Conservation (phyloP, 352 stramenopile species). For the Lagenidium sp. region DNA sequence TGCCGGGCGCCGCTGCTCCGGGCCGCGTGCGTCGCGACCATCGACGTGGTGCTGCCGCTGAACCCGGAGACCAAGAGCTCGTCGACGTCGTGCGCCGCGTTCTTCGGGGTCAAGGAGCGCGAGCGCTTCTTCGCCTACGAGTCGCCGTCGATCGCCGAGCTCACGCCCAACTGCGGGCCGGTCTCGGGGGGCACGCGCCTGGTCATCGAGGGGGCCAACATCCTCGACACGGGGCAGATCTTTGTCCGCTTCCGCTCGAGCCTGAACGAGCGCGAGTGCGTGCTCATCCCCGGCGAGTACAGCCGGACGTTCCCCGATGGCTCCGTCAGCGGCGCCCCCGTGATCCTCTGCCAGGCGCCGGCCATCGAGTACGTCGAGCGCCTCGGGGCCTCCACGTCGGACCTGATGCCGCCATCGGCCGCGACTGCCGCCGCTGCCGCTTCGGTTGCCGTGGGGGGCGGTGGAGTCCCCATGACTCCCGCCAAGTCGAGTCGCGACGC, state of each 20-base stretch:
- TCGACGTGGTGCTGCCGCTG: slow-evolving; percentile 41
- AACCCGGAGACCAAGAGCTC: slow-evolving; percentile 9
- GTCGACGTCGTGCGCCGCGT: slow-evolving; percentile 6
- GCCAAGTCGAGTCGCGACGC: background rate
- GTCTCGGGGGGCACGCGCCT: slow-evolving; percentile 39
- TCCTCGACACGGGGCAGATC: slow-evolving; percentile 67
- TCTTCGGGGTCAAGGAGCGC: slow-evolving; percentile 31
- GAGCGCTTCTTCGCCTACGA: slow-evolving; percentile 66
- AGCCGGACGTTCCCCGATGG: slow-evolving; percentile 50
- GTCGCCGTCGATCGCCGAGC: slow-evolving; percentile 49
- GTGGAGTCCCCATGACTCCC: too few relatives aligned
- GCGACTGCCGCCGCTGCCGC: too few relatives aligned
- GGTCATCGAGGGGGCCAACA: slow-evolving; percentile 46
- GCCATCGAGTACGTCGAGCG: slow-evolving; percentile 49
- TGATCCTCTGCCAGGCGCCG: slow-evolving; percentile 55
- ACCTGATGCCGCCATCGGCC: background rate
- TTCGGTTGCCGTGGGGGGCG: too few relatives aligned
- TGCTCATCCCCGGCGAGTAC: slow-evolving; percentile 43
- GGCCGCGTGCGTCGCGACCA: slow-evolving; percentile 19
- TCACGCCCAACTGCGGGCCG: slow-evolving; percentile 49
- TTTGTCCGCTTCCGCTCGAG: slow-evolving; percentile 66
- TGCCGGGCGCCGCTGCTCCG: slow-evolving; percentile 49
- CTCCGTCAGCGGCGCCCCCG: slow-evolving; percentile 29
- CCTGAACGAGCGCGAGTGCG: slow-evolving; percentile 49
- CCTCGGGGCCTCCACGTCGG: background rate